Evolutionary conservation across 345 rosid genomes (phyloP).

Genomic region (Streptanthus diversifolius): DNA sequence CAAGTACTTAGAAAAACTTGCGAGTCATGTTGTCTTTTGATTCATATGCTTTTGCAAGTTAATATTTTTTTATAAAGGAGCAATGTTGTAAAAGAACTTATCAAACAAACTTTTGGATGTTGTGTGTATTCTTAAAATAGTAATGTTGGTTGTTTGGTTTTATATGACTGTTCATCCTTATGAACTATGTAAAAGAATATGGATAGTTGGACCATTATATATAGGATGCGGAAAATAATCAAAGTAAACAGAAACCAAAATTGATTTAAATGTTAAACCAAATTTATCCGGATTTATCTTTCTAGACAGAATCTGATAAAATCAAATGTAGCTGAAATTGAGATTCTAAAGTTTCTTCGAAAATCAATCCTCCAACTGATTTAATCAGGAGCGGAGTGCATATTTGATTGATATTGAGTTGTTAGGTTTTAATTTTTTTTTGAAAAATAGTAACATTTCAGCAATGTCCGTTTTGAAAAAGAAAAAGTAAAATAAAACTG

Average conservation of each 20-base stretch:
- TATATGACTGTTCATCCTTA: neutral
- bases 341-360: neutral
- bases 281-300: neutral
- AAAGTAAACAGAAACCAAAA: neutral
- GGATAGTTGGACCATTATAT: neutral
- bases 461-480: neutral
- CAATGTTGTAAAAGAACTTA: neutral
- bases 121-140: neutral
- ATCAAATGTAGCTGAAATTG: neutral
- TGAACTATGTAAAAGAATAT: neutral
- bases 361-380: neutral
- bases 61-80: neutral
- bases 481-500: too few species aligned
- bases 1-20: conserved; percentile 38
- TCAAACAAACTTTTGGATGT: neutral
- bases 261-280: neutral
- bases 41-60: conserved; percentile 11
- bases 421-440: neutral
- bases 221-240: neutral
- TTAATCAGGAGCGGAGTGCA: neutral
- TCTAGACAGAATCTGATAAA: neutral
- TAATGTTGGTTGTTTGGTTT: neutral
- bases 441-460: neutral
- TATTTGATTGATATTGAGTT: neutral
- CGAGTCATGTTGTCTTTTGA: conserved; percentile 34